phyloP scores from a whole-genome alignment of 73 alveolate genomes.

The Tetrahymena elliotti region DNA sequence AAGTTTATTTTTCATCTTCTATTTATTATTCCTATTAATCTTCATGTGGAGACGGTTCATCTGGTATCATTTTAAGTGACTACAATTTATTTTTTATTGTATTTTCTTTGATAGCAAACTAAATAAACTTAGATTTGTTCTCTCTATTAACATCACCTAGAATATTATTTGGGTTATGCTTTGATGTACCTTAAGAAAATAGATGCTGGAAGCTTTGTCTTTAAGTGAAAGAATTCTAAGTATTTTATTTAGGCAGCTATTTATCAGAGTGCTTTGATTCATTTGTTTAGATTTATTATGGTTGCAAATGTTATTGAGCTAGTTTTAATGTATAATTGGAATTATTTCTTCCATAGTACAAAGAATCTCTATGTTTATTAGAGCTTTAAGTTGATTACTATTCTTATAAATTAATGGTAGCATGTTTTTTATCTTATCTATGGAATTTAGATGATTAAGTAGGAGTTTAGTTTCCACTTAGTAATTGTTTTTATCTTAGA shows the following conservation, averaged over 20 bases:
- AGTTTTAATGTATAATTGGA: not conserved
- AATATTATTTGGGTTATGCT: not conserved
- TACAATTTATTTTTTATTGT: not conserved
- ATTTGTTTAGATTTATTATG: not conserved
- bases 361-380: not conserved
- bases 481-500: too few species aligned
- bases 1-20: too few species aligned
- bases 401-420: not conserved
- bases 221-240: not conserved
- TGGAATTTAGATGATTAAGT: not conserved
- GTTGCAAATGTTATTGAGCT: not conserved
- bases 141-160: not conserved
- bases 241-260: not conserved
- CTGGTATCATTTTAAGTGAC: not conserved
- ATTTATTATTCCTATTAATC: not conserved
- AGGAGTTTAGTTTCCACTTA: not conserved
- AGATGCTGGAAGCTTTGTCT: not conserved
- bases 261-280: not conserved
- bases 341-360: not conserved
- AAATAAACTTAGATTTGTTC: not conserved
- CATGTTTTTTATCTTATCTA: not conserved
- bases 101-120: not conserved
- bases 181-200: not conserved
- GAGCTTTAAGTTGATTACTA: not conserved
- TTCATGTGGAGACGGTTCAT: not conserved